Conservation (phyloP, 257 asterid species). For the Ajuga chamaepitys region DNA sequence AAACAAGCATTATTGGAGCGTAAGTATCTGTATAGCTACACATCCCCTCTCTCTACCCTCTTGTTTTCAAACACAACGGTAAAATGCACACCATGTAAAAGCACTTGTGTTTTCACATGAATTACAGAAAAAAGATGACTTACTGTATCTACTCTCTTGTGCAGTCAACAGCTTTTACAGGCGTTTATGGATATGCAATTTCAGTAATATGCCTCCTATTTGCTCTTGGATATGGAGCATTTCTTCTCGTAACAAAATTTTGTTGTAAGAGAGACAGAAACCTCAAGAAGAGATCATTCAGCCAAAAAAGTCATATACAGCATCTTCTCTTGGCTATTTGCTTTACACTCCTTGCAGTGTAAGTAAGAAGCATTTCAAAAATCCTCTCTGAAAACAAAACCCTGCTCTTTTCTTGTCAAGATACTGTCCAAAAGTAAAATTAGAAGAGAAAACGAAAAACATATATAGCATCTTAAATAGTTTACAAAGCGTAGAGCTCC, state of each 20-base stretch:
- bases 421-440: neutral
- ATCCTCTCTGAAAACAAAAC: neutral
- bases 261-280: constrained; percentile 24
- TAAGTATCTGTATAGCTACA: constrained; percentile 23
- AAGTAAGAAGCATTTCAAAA: constrained; percentile 9
- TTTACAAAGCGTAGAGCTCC: neutral
- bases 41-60: neutral
- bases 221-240: constrained; percentile 48
- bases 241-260: constrained; percentile 20
- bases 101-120: neutral
- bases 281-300: constrained; percentile 27
- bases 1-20: constrained; percentile 77
- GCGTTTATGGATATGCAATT: constrained; percentile 46
- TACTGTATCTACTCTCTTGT: constrained; percentile 8
- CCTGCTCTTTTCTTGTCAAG: neutral
- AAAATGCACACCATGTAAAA: neutral
- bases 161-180: constrained; percentile 69
- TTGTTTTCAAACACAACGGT: neutral
- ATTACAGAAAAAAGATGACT: neutral
- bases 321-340: constrained; percentile 37
- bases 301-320: constrained; percentile 26
- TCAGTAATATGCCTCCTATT: constrained; percentile 50
- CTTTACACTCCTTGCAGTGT: constrained; percentile 54
- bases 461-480: neutral
- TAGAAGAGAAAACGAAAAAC: neutral